Percentiles rank a stretch among this genome's conserved stretches.
Conservation (phyloP, 2,329 filamentous ascomycete genomes). For the Sarocladium kiliense region DNA sequence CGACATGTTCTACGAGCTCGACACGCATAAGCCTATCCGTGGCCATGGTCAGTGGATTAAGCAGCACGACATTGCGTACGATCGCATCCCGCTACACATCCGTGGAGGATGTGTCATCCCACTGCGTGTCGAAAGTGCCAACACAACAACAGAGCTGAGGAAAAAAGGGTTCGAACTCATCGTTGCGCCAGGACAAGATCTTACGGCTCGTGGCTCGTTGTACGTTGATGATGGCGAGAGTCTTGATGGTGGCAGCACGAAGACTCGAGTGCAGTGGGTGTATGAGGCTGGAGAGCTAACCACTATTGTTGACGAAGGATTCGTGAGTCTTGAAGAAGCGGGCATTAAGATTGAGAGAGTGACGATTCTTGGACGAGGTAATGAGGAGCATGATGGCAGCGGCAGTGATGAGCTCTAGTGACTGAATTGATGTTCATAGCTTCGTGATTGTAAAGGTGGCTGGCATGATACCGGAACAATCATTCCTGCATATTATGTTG, state of each 20-base stretch:
- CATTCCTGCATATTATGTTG: too few species aligned
- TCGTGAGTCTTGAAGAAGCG: conserved; percentile 43
- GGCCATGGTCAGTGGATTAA: conserved; percentile 27
- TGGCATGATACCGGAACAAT: neutral
- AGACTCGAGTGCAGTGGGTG: conserved; percentile 51
- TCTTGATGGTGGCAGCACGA: conserved; percentile 45
- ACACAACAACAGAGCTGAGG: conserved; percentile 58
- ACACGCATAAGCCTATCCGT: conserved; percentile 39
- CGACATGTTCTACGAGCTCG: conserved; percentile 44
- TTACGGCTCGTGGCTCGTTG: conserved; percentile 57
- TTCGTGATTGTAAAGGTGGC: neutral
- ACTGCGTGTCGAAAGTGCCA: conserved; percentile 45
- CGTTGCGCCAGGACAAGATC: conserved; percentile 57
- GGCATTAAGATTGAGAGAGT: conserved; percentile 38
- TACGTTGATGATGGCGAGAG: conserved; percentile 73
- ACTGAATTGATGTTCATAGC: too few species aligned
- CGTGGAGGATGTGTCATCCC: conserved; percentile 60
- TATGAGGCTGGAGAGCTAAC: conserved; percentile 48
- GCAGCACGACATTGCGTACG: conserved; percentile 30
- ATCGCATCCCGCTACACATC: conserved; percentile 58
- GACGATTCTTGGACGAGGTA: conserved; percentile 36
- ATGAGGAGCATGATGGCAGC: neutral
- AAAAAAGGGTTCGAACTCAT: conserved; percentile 63
- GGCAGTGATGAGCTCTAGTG: too few species aligned
- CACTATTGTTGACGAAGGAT: conserved; percentile 15